A percentile compares a stretch with the other conserved stretches of the same genome.
phyloP scores from a whole-genome alignment of 179 eudicot genomes.

The Patellifolia procumbens region DNA sequence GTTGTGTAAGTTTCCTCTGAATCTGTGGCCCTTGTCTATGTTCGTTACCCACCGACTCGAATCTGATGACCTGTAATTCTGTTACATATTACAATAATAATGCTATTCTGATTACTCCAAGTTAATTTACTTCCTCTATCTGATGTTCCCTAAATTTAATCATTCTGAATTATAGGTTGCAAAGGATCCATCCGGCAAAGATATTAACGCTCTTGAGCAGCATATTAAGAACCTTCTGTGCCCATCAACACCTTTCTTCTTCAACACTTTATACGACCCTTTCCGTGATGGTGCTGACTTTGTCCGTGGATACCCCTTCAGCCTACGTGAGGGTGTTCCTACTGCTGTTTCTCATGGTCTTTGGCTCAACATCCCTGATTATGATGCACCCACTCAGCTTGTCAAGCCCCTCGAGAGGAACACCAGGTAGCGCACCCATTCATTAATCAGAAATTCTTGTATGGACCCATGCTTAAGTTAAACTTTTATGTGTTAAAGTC shows the following conservation, averaged over 20 bases:
- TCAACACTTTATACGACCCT: constrained; percentile 93
- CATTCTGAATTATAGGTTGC: constrained; percentile 60
- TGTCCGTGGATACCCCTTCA: constrained; percentile 89
- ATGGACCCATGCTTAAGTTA: too few species aligned
- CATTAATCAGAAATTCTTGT: not conserved
- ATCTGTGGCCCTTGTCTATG: constrained; percentile 4
- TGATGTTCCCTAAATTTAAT: not conserved
- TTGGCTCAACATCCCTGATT: constrained; percentile 97
- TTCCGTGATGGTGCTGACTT: constrained; percentile 79
- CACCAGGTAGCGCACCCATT: constrained; percentile 45
- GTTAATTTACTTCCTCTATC: not conserved
- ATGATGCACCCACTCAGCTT: constrained; percentile 95
- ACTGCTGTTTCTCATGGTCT: constrained; percentile 96
- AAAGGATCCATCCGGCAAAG: constrained; percentile 78
- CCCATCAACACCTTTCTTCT: constrained; percentile 83
- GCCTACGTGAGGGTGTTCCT: constrained; percentile 81
- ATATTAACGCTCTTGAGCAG: constrained; percentile 79
- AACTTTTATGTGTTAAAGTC: too few species aligned
- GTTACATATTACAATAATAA: not conserved
- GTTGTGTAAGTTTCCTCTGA: not conserved
- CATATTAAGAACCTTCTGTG: constrained; percentile 80
- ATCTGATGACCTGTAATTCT: not conserved
- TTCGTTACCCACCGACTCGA: not conserved
- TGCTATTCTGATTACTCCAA: not conserved
- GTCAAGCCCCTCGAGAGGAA: constrained; percentile 96